Evolutionary conservation across 768 basidiomycete genomes (phyloP).

Genomic region (Leccinum imitatum): DNA sequence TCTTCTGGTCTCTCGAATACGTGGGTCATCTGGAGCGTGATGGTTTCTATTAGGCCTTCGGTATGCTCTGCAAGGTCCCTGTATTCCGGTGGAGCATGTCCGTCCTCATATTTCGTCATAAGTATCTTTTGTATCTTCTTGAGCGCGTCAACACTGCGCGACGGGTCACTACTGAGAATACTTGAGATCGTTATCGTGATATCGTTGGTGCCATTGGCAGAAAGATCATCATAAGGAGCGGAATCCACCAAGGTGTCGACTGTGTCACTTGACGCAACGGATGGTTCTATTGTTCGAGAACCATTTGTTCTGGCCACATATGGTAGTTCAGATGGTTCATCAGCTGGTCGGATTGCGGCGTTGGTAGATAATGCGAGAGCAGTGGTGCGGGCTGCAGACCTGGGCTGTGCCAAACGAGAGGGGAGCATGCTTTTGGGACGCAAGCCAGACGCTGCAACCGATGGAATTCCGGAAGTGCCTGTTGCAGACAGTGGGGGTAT

Average conservation of each 20-base stretch:
- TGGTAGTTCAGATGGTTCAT: constrained; percentile 34
- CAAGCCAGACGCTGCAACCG: constrained; percentile 38
- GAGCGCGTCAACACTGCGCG: constrained; percentile 86
- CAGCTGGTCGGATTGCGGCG: constrained; percentile 20
- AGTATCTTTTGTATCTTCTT: constrained; percentile 92
- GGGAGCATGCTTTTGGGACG: constrained; percentile 72
- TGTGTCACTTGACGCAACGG: constrained; percentile 23
- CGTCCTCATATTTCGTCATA: constrained; percentile 70
- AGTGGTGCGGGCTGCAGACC: constrained; percentile 40
- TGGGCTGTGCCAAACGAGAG: constrained; percentile 70
- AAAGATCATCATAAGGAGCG: constrained; percentile 24
- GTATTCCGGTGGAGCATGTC: constrained; percentile 66
- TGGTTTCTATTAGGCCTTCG: constrained; percentile 84
- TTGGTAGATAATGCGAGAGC: constrained; percentile 23
- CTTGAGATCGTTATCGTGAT: constrained; percentile 84
- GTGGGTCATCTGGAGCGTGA: constrained; percentile 89
- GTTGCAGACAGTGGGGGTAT: constrained; percentile 10
- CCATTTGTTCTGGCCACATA: constrained; percentile 24
- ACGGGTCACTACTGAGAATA: constrained; percentile 83
- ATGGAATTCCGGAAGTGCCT: constrained; percentile 29
- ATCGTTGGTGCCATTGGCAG: constrained; percentile 42
- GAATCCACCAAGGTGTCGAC: constrained; percentile 37
- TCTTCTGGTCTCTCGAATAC: constrained; percentile 84
- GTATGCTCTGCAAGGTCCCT: constrained; percentile 77
- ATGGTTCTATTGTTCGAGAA: constrained; percentile 10